Evolutionary conservation across 352 stramenopile genomes (phyloP).

Genomic region (Aphanomyces euteiches): DNA sequence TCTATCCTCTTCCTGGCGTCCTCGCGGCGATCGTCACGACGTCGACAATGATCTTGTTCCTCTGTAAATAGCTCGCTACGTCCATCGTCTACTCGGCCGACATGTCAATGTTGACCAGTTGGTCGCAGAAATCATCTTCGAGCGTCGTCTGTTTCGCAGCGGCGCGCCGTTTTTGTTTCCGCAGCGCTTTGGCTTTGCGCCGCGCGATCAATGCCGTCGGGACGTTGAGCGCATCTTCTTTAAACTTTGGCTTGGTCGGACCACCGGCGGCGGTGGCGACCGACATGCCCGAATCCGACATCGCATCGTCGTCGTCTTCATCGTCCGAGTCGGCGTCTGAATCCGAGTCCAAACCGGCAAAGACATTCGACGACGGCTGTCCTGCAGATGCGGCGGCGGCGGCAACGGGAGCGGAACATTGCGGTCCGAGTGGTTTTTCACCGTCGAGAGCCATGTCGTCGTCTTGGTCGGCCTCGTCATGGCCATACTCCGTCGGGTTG

Average conservation of each 20-base stretch:
- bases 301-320: constrained; percentile 34
- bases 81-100: not conserved
- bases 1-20: too few relatives aligned
- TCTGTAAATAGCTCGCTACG: too few relatives aligned
- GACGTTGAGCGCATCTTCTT: constrained; percentile 55
- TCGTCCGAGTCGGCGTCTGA: constrained; percentile 42
- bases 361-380: not conserved
- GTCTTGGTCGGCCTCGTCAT: constrained; percentile 21
- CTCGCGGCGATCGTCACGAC: too few relatives aligned
- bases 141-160: constrained; percentile 54
- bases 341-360: constrained; percentile 51
- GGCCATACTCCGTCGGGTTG: constrained; percentile 51
- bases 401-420: constrained; percentile 18
- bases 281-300: not conserved
- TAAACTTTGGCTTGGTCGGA: constrained; percentile 51
- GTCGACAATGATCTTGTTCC: too few relatives aligned
- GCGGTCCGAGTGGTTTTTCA: not conserved
- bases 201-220: constrained; percentile 50
- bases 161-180: constrained; percentile 70
- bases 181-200: constrained; percentile 67
- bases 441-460: constrained; percentile 43
- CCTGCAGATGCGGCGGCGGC: not conserved
- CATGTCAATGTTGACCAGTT: constrained; percentile 44
- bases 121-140: constrained; percentile 55
- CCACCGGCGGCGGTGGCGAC: constrained; percentile 30